These are phyloP conservation scores for Malassezia sympodialis DNA, from an alignment of 1,284 basidiomycete species.

Conservation along the genomic window DNA sequence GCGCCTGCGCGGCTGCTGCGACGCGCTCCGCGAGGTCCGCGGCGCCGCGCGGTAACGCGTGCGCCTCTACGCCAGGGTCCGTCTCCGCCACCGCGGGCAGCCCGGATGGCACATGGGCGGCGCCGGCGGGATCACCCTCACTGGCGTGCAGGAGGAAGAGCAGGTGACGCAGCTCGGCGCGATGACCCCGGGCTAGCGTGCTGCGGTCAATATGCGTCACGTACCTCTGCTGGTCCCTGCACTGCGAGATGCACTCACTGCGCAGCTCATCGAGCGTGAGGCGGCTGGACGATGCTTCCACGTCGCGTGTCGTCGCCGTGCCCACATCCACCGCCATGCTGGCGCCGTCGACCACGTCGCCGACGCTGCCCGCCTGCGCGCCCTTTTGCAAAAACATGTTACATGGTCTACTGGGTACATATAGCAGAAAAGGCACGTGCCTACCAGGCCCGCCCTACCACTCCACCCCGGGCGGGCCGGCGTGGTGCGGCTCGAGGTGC, in stretches of 20 bases:
- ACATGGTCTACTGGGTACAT: constrained; percentile 2
- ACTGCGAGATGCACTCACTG: background rate
- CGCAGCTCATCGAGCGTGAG: constrained; percentile 12
- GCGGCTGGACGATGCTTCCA: constrained; percentile 7
- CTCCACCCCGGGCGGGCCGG: background rate
- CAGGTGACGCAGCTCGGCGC: constrained; percentile 2
- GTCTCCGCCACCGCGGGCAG: background rate
- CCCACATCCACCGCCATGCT: background rate
- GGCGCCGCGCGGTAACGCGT: background rate
- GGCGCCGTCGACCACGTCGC: background rate
- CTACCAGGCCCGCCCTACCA: background rate
- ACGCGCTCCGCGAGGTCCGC: background rate
- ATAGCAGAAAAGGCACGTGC: background rate
- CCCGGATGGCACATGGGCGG: background rate
- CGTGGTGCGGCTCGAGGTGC: background rate
- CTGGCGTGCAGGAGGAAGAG: background rate
- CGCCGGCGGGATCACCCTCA: constrained; percentile 1
- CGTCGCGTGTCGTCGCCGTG: background rate
- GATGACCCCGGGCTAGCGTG: background rate
- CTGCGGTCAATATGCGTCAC: constrained; percentile 4
- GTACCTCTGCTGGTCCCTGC: background rate
- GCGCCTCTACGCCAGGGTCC: background rate
- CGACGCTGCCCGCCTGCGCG: background rate
- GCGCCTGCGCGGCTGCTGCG: background rate
- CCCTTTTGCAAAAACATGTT: constrained; percentile 4